Conservation (phyloP, 129 eudicot species). For the Apium graveolens region DNA sequence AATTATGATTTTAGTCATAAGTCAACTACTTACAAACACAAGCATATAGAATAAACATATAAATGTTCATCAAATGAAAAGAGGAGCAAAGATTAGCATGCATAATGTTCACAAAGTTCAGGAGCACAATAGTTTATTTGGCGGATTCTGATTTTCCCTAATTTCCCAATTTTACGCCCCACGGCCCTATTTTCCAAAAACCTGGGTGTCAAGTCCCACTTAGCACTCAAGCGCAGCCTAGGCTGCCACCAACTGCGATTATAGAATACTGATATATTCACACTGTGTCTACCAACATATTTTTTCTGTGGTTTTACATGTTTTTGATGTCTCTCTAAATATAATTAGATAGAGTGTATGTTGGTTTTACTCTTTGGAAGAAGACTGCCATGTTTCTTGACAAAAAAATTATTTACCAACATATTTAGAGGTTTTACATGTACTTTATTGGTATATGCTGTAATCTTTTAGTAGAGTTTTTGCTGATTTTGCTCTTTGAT, state of each 20-base stretch:
- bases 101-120: neutral
- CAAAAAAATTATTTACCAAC: neutral
- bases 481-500: constrained; percentile 11
- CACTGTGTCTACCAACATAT: neutral
- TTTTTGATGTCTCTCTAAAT: neutral
- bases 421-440: neutral
- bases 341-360: neutral
- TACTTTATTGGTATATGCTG: neutral
- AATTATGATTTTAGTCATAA: neutral
- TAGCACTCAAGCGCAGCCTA: neutral
- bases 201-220: neutral
- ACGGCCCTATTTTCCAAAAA: neutral
- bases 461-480: neutral
- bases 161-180: neutral
- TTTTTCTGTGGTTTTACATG: neutral
- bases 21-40: neutral
- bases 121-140: neutral
- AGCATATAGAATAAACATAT: neutral
- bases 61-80: neutral
- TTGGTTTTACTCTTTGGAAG: neutral
- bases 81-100: neutral
- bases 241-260: neutral
- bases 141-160: neutral
- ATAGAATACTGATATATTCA: neutral
- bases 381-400: neutral